These are phyloP conservation scores for Podospora pseudopauciseta DNA, from an alignment of 495 filamentous ascomycete genomes.

Conservation along the genomic window DNA sequence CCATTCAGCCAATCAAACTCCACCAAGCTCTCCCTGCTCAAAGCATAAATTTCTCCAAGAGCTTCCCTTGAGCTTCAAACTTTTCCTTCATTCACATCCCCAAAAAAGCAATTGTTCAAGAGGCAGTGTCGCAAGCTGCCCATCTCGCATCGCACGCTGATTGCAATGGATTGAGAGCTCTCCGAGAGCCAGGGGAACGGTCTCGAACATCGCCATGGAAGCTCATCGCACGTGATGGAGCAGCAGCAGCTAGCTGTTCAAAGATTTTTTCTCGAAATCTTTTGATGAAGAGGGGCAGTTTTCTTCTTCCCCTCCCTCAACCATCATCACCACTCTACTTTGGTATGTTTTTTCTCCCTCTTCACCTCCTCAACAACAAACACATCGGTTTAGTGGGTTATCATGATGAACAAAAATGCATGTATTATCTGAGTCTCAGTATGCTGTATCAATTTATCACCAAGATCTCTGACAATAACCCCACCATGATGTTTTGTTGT, in stretches of 20 bases:
- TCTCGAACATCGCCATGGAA: background rate
- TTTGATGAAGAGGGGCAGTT: conserved; percentile 5
- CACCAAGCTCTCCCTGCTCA: background rate
- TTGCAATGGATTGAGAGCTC: background rate
- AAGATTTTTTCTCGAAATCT: conserved; percentile 1
- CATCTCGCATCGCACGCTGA: background rate
- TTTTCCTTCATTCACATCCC: background rate
- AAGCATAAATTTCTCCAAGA: conserved; percentile 18
- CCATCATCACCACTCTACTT: conserved; percentile 11
- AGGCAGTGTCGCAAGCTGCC: background rate
- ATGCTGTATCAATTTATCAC: conserved; percentile 45
- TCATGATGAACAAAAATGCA: conserved; percentile 56
- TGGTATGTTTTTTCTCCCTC: conserved; percentile 13
- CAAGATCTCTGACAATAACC: conserved; percentile 56
- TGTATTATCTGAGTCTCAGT: conserved; percentile 56
- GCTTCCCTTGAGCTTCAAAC: conserved; percentile 2
- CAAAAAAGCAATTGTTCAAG: background rate
- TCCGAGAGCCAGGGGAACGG: background rate
- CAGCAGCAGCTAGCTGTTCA: background rate
- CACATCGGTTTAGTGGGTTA: conserved; percentile 15
- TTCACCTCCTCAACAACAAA: conserved; percentile 5
- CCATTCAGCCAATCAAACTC: conserved; percentile 12
- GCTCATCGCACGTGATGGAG: conserved; percentile 8
- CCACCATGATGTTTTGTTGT: conserved; percentile 4
- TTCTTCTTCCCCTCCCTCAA: conserved; percentile 2